Base-by-base conservation (phyloP, 2,329 filamentous ascomycete species). In the Aspergillus calidoustus region DNA sequence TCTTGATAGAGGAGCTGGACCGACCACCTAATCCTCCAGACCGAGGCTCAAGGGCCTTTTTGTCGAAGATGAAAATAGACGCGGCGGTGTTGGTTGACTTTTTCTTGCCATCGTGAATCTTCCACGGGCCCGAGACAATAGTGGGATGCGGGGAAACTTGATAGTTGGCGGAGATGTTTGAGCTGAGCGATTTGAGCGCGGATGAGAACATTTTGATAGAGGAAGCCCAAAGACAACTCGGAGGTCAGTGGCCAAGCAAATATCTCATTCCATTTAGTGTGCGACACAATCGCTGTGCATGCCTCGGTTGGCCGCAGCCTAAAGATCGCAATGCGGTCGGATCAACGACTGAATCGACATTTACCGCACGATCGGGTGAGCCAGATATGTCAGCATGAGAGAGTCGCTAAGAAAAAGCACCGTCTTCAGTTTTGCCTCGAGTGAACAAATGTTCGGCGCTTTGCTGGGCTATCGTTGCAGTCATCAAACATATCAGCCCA, bases 31-130 rank as follows among this genome's bases (percentile, higher is more conserved):
- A 79, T 7, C 87, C 85, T 52, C 82, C 84, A 17, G 86, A 84
- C 62, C 89, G 85, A 9, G 87, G 81, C 61, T 97, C 93, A 58
- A 99, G 82, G 0, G 87, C 87, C 79, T 96, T 97, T 75, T 88
- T 89, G 68, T 99, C 95, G 76, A 98, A 97, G 67, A 98, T 89
- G 72, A 98, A 99, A 68, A 98, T 89, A 17, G 93, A 97, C 59
- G 90, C 95, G 7, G 89, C 78, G 76, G 95, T 96, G 68, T 91
- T 92, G 0, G 93, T 97, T 31, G 91, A 92, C 80, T 97, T 98
- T 81, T 96, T 96, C 83, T 96, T 98, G 62, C 91, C 93, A 80
- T 97, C 93, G 84, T 94, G 94, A 72, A 99, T 95, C 81, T 93
- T 96, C 95, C 95, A 99, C 61, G 93, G 92, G 19, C 95, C 95